phyloP scores from a whole-genome alignment of 106 monocot genomes.

The Narthecium ossifragum region DNA sequence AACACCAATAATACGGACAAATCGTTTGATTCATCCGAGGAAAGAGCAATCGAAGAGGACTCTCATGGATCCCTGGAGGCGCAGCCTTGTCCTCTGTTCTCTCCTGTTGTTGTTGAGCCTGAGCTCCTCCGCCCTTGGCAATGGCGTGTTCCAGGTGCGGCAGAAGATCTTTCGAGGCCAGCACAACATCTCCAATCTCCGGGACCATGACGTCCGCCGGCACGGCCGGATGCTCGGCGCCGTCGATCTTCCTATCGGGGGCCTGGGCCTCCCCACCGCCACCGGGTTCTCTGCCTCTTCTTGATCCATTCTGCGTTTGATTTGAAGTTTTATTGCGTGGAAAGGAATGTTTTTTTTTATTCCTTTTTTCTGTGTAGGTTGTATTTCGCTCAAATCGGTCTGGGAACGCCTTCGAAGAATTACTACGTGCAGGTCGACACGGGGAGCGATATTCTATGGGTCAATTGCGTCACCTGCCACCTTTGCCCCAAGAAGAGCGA shows the following conservation, averaged over 20 bases:
- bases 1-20: too few relatives aligned
- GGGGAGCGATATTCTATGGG: slow-evolving; percentile 85
- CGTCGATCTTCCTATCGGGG: slow-evolving; percentile 65
- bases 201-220: slow-evolving; percentile 56
- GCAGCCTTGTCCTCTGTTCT: too few relatives aligned
- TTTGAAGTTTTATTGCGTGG: neutral
- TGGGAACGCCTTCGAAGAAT: slow-evolving; percentile 58
- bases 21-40: too few relatives aligned
- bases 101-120: neutral
- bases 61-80: too few relatives aligned
- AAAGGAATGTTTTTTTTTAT: neutral
- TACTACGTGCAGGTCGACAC: slow-evolving; percentile 84
- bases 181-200: slow-evolving; percentile 30
- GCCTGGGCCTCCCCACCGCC: slow-evolving; percentile 49
- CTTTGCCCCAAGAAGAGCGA: slow-evolving; percentile 57
- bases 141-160: slow-evolving; percentile 50
- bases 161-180: slow-evolving; percentile 32
- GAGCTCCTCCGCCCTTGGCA: neutral
- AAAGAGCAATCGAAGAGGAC: too few relatives aligned
- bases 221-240: slow-evolving; percentile 46
- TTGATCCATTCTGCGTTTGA: neutral
- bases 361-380: slow-evolving; percentile 31
- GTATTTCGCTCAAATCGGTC: slow-evolving; percentile 55
- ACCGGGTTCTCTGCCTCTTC: slow-evolving; percentile 37
- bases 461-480: slow-evolving; percentile 62